Conservation (phyloP, 208 protist species). For the Perkinsela sp. region DNA sequence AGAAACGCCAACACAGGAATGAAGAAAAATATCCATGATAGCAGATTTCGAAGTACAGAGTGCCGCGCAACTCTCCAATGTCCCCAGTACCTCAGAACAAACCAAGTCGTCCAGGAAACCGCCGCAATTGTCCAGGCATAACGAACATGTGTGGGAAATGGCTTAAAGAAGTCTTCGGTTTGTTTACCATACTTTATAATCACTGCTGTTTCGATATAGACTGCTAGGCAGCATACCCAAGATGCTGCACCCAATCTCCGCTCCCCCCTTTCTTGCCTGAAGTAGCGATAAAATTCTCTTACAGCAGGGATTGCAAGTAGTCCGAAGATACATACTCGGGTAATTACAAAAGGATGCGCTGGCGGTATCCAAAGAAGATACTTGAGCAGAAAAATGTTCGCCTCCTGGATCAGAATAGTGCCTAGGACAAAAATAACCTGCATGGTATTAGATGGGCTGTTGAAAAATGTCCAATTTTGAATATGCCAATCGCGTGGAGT, state of each 20-base stretch:
- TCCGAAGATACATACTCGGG: constrained; percentile 50
- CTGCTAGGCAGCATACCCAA: constrained; percentile 41
- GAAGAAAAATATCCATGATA: background rate
- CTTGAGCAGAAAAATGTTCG: constrained; percentile 86
- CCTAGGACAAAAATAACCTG: constrained; percentile 22
- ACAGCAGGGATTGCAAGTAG: constrained; percentile 43
- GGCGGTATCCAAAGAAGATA: constrained; percentile 62
- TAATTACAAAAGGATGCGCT: constrained; percentile 47
- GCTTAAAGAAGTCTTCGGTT: background rate
- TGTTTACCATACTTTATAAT: background rate
- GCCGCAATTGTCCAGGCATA: background rate
- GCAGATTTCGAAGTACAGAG: background rate
- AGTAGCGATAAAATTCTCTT: constrained; percentile 72
- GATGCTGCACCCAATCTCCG: constrained; percentile 44
- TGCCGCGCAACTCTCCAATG: background rate
- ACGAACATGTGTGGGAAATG: background rate
- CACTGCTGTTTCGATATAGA: constrained; percentile 21
- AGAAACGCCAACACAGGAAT: background rate
- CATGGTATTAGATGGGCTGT: constrained; percentile 24
- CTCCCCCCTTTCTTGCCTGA: constrained; percentile 17
- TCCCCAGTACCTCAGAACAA: background rate
- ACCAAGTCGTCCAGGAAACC: background rate
- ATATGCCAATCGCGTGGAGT: constrained; percentile 35
- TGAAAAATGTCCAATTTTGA: constrained; percentile 65
- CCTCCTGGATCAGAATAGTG: constrained; percentile 61